phyloP scores from a whole-genome alignment of 306 rosid species.

The Malus asiatica region DNA sequence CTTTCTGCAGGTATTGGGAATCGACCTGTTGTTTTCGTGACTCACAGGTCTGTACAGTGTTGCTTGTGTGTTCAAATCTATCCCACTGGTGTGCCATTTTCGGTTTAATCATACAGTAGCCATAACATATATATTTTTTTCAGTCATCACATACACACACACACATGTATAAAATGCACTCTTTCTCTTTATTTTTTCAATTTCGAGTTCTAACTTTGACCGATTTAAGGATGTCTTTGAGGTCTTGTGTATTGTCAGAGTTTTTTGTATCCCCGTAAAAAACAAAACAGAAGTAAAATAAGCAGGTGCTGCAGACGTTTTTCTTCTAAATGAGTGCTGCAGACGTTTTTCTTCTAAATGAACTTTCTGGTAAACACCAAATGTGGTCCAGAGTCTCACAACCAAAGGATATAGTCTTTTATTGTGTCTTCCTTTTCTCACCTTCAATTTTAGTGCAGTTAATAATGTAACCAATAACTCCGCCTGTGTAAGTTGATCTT shows the following conservation, averaged over 20 bases:
- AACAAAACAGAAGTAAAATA: neutral
- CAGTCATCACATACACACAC: neutral
- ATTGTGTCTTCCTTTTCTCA: neutral
- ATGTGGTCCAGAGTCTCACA: neutral
- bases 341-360: neutral
- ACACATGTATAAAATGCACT: no score
- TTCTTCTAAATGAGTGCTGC: neutral
- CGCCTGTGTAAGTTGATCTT: no score
- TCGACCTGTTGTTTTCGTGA: constrained; percentile 83
- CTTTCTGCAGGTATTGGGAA: constrained; percentile 89
- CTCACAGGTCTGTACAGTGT: constrained; percentile 65
- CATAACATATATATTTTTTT: neutral
- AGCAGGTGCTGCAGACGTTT: neutral
- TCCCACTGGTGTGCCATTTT: neutral
- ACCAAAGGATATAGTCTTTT: neutral
- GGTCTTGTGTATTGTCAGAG: neutral
- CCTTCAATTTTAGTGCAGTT: neutral
- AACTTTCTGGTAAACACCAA: neutral
- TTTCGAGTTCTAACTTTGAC: neutral
- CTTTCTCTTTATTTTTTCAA: neutral
- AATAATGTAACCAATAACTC: neutral
- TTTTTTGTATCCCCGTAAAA: neutral
- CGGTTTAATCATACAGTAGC: neutral
- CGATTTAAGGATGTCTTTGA: neutral
- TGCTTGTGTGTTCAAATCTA: neutral